These are phyloP conservation scores for Polygonum aviculare DNA, from an alignment of 148 eudicot species.

Conservation along the genomic window DNA sequence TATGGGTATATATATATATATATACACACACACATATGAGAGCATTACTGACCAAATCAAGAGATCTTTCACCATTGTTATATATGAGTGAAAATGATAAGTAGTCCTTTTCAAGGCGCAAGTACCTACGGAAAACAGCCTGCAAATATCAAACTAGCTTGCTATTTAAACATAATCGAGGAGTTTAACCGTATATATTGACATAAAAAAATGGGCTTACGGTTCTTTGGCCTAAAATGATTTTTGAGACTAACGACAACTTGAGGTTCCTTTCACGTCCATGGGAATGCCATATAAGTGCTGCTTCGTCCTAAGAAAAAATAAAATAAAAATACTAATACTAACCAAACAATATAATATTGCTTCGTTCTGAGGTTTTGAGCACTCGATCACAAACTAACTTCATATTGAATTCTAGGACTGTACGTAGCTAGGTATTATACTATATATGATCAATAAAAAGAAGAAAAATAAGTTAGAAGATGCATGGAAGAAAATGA, in stretches of 20 bases:
- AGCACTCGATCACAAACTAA: no score
- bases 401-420: no score
- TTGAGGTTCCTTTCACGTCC: conserved; percentile 69
- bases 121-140: conserved; percentile 57
- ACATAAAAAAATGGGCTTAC: conserved; percentile 39
- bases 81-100: conserved; percentile 58
- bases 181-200: background rate
- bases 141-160: conserved; percentile 13
- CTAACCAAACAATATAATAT: no score
- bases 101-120: conserved; percentile 63
- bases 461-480: background rate
- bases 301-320: conserved; percentile 62
- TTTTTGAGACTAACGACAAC: conserved; percentile 54
- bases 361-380: no score
- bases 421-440: no score
- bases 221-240: conserved; percentile 91
- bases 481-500: background rate
- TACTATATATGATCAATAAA: background rate
- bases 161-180: background rate
- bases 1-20: no score
- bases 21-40: background rate
- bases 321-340: background rate
- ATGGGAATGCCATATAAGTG: conserved; percentile 75
- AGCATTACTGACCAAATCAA: conserved; percentile 47
- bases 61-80: conserved; percentile 57